A percentile compares a stretch with the other conserved stretches of the same genome.
These are phyloP conservation scores for Euphorbia schlechtendalii DNA, from an alignment of 441 rosid species.

Conservation along the genomic window DNA sequence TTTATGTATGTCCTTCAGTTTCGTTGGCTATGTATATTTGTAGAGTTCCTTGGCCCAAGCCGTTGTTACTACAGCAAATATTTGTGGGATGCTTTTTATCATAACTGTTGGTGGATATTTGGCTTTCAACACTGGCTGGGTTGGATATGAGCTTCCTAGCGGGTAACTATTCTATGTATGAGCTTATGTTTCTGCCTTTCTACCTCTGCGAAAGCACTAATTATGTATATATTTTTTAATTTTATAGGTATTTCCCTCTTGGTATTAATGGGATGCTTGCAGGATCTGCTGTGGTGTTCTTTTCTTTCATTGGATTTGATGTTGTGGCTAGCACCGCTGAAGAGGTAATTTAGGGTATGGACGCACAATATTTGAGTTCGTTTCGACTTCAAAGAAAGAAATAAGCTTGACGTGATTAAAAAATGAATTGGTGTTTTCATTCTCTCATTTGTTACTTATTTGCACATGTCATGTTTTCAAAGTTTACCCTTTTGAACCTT, in stretches of 20 bases:
- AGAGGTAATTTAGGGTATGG: constrained; percentile 43
- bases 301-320: constrained; percentile 86
- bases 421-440: too few species aligned
- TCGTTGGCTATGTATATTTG: constrained; percentile 15
- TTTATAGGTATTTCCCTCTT: constrained; percentile 65
- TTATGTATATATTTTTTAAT: neutral
- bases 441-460: neutral
- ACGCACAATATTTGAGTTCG: neutral
- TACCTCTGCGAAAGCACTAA: too few species aligned
- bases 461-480: too few species aligned
- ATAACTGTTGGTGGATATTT: constrained; percentile 67
- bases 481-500: neutral
- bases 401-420: neutral
- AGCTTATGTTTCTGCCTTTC: neutral
- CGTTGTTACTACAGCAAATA: constrained; percentile 63
- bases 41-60: constrained; percentile 78
- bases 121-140: constrained; percentile 77
- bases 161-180: constrained; percentile 36
- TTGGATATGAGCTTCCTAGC: constrained; percentile 66
- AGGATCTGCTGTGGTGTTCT: constrained; percentile 77
- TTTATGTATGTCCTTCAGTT: neutral
- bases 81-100: constrained; percentile 71
- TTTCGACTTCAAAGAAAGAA: neutral
- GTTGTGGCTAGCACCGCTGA: constrained; percentile 82
- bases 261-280: constrained; percentile 84